Conservation (phyloP, 2,329 filamentous ascomycete genomes). For the Thelonectria rubi region DNA sequence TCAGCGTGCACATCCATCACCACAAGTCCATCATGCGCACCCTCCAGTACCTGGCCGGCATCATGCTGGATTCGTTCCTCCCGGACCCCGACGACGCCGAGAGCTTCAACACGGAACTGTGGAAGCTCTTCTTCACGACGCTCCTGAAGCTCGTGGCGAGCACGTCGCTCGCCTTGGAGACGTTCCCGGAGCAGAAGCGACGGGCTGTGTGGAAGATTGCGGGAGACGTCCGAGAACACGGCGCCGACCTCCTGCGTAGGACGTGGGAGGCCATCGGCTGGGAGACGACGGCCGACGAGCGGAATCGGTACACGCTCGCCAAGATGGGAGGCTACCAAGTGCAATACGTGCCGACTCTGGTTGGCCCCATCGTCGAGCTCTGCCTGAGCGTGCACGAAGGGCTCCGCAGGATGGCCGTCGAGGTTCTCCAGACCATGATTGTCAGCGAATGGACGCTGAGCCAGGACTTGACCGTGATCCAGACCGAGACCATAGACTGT, state of each 20-base stretch:
- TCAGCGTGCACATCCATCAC: constrained; percentile 92
- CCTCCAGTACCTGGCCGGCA: constrained; percentile 80
- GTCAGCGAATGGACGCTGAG: constrained; percentile 97
- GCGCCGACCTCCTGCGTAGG: constrained; percentile 82
- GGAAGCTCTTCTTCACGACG: constrained; percentile 92
- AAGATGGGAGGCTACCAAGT: constrained; percentile 97
- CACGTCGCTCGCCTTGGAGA: constrained; percentile 88
- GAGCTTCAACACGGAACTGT: constrained; percentile 89
- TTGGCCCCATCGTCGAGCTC: constrained; percentile 90
- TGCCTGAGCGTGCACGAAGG: constrained; percentile 96
- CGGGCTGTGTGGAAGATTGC: constrained; percentile 99
- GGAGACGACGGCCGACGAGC: constrained; percentile 87
- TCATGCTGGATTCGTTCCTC: constrained; percentile 84
- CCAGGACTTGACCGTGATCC: constrained; percentile 88
- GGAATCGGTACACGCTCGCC: constrained; percentile 76
- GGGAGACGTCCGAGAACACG: constrained; percentile 91
- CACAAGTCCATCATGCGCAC: constrained; percentile 89
- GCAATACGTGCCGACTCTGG: constrained; percentile 93
- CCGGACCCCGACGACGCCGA: constrained; percentile 93
- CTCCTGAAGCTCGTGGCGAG: constrained; percentile 90
- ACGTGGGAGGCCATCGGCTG: constrained; percentile 98
- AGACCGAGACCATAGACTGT: constrained; percentile 96
- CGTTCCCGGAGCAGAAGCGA: constrained; percentile 95
- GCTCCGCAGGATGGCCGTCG: constrained; percentile 86
- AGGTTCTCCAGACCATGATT: constrained; percentile 97